Evolutionary conservation across 2,329 filamentous ascomycete species (phyloP).

Genomic region (Verticillium longisporum): DNA sequence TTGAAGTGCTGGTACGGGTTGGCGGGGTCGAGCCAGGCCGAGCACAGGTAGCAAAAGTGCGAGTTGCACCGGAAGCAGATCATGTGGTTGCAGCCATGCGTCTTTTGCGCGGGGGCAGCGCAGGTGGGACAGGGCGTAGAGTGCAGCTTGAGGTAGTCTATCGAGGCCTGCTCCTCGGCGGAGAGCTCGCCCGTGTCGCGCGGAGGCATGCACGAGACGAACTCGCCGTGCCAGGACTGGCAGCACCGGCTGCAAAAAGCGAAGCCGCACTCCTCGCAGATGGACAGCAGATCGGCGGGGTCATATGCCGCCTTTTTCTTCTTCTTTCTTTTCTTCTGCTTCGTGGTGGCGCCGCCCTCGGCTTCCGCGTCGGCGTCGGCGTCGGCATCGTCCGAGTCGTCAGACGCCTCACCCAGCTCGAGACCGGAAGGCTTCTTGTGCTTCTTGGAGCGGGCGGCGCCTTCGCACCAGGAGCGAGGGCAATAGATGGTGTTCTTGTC

Average conservation of each 20-base stretch:
- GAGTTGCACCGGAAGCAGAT: conserved; percentile 82
- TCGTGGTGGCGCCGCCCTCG: conserved; percentile 12
- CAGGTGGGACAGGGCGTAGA: conserved; percentile 89
- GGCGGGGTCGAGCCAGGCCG: conserved; percentile 70
- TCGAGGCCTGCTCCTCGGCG: conserved; percentile 77
- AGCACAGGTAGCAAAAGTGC: conserved; percentile 94
- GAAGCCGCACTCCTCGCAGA: conserved; percentile 84
- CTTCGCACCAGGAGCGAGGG: conserved; percentile 86
- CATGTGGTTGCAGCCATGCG: conserved; percentile 95
- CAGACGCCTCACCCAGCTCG: conserved; percentile 50
- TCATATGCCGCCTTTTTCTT: conserved; percentile 25
- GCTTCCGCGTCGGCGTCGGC: conserved; percentile 24
- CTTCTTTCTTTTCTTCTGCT: conserved; percentile 12
- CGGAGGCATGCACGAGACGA: conserved; percentile 60
- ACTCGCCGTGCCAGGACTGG: conserved; percentile 90
- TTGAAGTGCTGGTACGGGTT: conserved; percentile 93
- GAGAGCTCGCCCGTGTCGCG: conserved; percentile 64
- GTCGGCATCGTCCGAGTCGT: conserved; percentile 42
- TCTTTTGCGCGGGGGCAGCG: conserved; percentile 78
- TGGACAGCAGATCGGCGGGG: conserved; percentile 59
- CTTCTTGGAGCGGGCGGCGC: conserved; percentile 70
- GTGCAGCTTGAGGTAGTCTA: conserved; percentile 75
- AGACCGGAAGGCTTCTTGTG: conserved; percentile 65
- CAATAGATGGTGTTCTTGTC: conserved; percentile 92
- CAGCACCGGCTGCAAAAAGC: conserved; percentile 72